Percentiles rank a stretch among this genome's conserved stretches.
These are phyloP conservation scores for Leucoagaricus sp. DNA, from an alignment of 1,284 basidiomycete species.

Conservation along the genomic window DNA sequence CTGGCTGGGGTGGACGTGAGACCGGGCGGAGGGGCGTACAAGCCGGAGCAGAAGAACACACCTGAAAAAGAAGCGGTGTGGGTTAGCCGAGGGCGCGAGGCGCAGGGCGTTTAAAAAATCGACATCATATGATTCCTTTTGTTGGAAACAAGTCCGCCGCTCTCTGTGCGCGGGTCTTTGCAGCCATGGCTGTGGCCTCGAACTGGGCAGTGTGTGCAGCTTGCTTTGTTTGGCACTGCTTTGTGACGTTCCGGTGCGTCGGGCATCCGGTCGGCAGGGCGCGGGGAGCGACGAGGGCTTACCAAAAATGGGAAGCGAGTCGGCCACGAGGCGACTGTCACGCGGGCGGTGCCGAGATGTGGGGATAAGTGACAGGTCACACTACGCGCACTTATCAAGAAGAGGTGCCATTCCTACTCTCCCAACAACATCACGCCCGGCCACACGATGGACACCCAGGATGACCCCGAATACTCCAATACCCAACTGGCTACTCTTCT, in stretches of 20 bases:
- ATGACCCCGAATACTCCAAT: slow-evolving; percentile 4
- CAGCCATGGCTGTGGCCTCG: no score
- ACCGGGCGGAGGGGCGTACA: slow-evolving; percentile 7
- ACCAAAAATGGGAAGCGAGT: background rate
- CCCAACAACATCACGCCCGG: background rate
- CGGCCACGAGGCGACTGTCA: slow-evolving; percentile 14
- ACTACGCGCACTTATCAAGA: slow-evolving; percentile 10
- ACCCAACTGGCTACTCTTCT: slow-evolving; percentile 57
- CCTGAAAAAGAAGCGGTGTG: background rate
- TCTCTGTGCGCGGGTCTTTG: no score
- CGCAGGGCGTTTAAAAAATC: slow-evolving; percentile 1
- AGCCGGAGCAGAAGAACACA: slow-evolving; percentile 1
- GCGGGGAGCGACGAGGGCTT: background rate
- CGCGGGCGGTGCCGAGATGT: slow-evolving; percentile 15
- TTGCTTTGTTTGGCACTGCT: no score
- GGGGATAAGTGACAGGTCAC: slow-evolving; percentile 2
- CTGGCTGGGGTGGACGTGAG: background rate
- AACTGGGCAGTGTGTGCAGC: no score
- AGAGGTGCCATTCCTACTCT: background rate
- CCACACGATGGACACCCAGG: background rate
- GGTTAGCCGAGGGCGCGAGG: slow-evolving; percentile 11
- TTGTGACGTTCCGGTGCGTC: background rate
- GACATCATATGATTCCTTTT: slow-evolving; percentile 15
- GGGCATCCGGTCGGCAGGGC: background rate
- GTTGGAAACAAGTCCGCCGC: no score